Percentiles rank a stretch among this genome's conserved stretches.
These are phyloP conservation scores for Leccinum incarnatum DNA, from an alignment of 768 basidiomycete species.

Conservation along the genomic window DNA sequence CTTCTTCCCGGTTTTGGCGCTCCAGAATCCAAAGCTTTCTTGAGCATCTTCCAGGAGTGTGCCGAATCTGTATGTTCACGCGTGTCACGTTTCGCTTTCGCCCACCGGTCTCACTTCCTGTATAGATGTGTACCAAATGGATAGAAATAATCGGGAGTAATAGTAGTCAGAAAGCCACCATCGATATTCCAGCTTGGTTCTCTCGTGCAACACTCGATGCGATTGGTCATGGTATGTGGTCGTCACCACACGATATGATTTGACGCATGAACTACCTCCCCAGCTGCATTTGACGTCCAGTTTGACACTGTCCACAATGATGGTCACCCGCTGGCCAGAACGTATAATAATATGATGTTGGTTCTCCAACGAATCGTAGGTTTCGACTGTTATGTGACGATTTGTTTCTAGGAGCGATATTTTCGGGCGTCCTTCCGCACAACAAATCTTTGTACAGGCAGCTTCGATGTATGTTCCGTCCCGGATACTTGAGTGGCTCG, in stretches of 20 bases:
- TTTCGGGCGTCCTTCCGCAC: conserved; percentile 17
- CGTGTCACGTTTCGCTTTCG: neutral
- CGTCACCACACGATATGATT: neutral
- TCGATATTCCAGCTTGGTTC: neutral
- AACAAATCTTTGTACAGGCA: conserved; percentile 17
- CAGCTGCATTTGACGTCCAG: conserved; percentile 50
- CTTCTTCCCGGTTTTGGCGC: conserved; percentile 57
- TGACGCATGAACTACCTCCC: neutral
- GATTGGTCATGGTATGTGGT: conserved; percentile 43
- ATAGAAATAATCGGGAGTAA: neutral
- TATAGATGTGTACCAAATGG: neutral
- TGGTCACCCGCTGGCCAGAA: conserved; percentile 8
- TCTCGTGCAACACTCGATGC: conserved; percentile 22
- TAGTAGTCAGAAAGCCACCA: neutral
- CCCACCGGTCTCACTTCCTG: neutral
- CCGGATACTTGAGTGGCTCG: conserved; percentile 33
- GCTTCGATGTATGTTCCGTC: conserved; percentile 15
- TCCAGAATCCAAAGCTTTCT: conserved; percentile 49
- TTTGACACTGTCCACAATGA: conserved; percentile 31
- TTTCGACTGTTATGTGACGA: conserved; percentile 5
- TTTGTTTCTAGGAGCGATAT: conserved; percentile 16
- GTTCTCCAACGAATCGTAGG: neutral
- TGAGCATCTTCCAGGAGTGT: conserved; percentile 45
- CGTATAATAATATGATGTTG: conserved; percentile 14
- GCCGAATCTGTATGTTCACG: conserved; percentile 22